These are phyloP conservation scores for Auricularia auricula-judae DNA, from an alignment of 768 basidiomycete species.

Conservation along the genomic window DNA sequence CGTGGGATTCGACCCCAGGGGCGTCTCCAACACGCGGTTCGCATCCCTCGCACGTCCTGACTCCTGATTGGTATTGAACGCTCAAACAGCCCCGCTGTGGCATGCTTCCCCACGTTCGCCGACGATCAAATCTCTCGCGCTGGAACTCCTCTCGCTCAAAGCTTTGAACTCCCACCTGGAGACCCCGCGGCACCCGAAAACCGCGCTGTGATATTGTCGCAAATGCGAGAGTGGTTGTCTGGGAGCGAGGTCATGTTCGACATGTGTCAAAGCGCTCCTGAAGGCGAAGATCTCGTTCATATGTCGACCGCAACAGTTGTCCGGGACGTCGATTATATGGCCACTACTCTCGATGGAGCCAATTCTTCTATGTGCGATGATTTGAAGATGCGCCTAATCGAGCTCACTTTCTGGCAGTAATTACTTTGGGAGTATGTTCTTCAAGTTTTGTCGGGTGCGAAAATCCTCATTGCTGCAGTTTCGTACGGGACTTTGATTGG, in stretches of 20 bases:
- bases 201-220: slow-evolving; percentile 1
- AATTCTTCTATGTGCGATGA: slow-evolving; percentile 7
- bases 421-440: slow-evolving; percentile 3
- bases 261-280: slow-evolving; percentile 6
- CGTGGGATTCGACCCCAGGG: slow-evolving; percentile 11
- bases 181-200: slow-evolving; percentile 1
- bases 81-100: slow-evolving; percentile 3
- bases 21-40: slow-evolving; percentile 5
- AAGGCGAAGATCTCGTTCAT: slow-evolving; percentile 4
- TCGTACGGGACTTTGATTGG: slow-evolving; percentile 11
- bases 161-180: slow-evolving; percentile 4
- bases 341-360: slow-evolving; percentile 7
- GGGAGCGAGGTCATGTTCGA: slow-evolving; percentile 3
- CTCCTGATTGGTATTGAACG: too few relatives aligned
- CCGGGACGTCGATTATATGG: slow-evolving; percentile 10
- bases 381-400: too few relatives aligned
- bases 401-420: slow-evolving; percentile 2
- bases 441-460: neutral
- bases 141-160: slow-evolving; percentile 7
- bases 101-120: slow-evolving; percentile 4
- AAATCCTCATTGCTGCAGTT: neutral
- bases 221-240: slow-evolving; percentile 1
- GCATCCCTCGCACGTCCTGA: too few relatives aligned
- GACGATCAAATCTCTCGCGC: neutral
- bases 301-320: slow-evolving; percentile 11